phyloP scores from a whole-genome alignment of 2,329 filamentous ascomycete genomes.

The Cladosporium sp. region DNA sequence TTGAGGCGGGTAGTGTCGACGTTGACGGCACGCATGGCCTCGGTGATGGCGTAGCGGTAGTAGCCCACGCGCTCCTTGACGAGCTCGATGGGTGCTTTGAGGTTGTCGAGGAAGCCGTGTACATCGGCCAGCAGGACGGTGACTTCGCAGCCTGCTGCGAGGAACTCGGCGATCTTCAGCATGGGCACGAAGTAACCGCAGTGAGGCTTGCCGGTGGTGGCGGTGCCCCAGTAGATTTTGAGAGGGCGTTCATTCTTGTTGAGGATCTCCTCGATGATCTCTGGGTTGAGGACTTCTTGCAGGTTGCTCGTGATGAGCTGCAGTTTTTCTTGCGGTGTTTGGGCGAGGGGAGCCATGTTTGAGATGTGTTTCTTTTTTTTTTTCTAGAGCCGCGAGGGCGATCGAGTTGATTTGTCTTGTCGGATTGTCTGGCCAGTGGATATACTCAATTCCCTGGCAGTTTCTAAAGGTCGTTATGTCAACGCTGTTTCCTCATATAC shows the following conservation, averaged over 20 bases:
- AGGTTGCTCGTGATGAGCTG: conserved; percentile 76
- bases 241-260: conserved; percentile 66
- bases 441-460: not conserved
- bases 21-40: conserved; percentile 70
- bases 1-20: conserved; percentile 74
- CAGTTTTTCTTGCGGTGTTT: conserved; percentile 56
- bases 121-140: conserved; percentile 43
- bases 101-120: conserved; percentile 61
- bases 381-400: not conserved
- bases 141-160: conserved; percentile 74
- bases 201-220: conserved; percentile 82
- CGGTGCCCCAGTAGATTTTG: conserved; percentile 84
- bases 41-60: conserved; percentile 73
- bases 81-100: conserved; percentile 72
- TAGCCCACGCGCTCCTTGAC: conserved; percentile 78
- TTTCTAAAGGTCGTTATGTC: not conserved
- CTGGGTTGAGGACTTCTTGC: conserved; percentile 75
- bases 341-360: not conserved
- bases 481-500: not conserved
- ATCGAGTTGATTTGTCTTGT: not conserved
- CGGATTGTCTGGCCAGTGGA: too few relatives aligned
- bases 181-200: conserved; percentile 85
- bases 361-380: not conserved
- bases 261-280: conserved; percentile 72
- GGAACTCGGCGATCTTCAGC: conserved; percentile 84